These are phyloP conservation scores for Candida boidinii DNA, from an alignment of 805 yeast species.

Conservation along the genomic window DNA sequence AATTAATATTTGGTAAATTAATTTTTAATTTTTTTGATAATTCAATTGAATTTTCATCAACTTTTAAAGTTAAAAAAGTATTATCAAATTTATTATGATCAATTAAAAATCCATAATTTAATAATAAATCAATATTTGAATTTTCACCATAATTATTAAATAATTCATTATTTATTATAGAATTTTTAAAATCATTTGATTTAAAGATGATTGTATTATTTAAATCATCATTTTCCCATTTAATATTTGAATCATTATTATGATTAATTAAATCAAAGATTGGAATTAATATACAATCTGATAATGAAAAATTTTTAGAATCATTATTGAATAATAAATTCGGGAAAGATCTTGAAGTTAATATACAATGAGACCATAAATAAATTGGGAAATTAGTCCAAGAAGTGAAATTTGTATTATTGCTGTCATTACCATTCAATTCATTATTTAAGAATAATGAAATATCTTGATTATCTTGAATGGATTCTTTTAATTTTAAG, in stretches of 20 bases:
- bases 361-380: slow-evolving; percentile 66
- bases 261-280: slow-evolving; percentile 74
- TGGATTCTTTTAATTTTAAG: too few species aligned
- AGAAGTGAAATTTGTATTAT: slow-evolving; percentile 9
- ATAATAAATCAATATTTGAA: slow-evolving; percentile 53
- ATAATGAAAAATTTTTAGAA: slow-evolving; percentile 10
- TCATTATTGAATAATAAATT: slow-evolving; percentile 40
- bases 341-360: slow-evolving; percentile 79
- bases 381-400: slow-evolving; percentile 66
- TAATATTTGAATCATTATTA: slow-evolving; percentile 45
- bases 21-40: slow-evolving; percentile 29
- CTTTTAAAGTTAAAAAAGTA: slow-evolving; percentile 52
- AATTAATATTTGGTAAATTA: slow-evolving; percentile 29
- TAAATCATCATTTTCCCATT: slow-evolving; percentile 40
- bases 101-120: slow-evolving; percentile 72
- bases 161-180: slow-evolving; percentile 46
- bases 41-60: slow-evolving; percentile 25
- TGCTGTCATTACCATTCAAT: too few species aligned
- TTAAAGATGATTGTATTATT: slow-evolving; percentile 26
- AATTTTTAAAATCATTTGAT: slow-evolving; percentile 20
- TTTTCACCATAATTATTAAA: slow-evolving; percentile 80
- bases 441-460: too few species aligned
- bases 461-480: too few species aligned
- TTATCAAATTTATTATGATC: slow-evolving; percentile 44
- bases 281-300: slow-evolving; percentile 66